phyloP scores from a whole-genome alignment of 768 basidiomycete genomes.

The Termitomyces sp. region DNA sequence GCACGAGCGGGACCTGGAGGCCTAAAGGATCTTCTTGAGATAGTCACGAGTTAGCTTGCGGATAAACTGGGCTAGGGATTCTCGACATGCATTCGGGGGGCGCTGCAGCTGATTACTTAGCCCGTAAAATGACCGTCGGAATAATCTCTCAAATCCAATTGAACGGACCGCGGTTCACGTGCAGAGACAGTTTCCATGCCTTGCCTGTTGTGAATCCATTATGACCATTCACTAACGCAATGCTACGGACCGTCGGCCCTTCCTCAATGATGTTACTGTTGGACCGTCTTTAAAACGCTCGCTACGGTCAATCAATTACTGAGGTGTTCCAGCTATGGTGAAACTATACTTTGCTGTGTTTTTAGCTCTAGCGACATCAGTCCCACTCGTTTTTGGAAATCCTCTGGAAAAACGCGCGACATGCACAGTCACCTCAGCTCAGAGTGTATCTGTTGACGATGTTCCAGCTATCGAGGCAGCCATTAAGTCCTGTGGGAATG shows the following conservation, averaged over 20 bases:
- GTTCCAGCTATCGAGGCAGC: constrained; percentile 24
- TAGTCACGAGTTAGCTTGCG: constrained; percentile 6
- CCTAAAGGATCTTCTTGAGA: background rate
- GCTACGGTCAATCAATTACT: background rate
- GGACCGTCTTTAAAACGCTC: background rate
- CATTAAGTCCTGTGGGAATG: constrained; percentile 24
- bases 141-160: background rate
- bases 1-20: background rate
- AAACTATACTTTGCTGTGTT: constrained; percentile 1
- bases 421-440: constrained; percentile 20
- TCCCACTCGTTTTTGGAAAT: background rate
- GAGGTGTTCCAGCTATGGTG: background rate
- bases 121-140: background rate
- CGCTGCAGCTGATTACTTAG: too few relatives aligned
- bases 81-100: background rate
- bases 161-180: background rate
- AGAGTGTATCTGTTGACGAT: constrained; percentile 20
- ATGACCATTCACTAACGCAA: background rate
- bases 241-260: background rate
- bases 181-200: background rate
- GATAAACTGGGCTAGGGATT: background rate
- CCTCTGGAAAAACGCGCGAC: constrained; percentile 20
- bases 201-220: background rate
- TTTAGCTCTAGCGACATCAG: constrained; percentile 2
- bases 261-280: background rate